phyloP scores from a whole-genome alignment of 345 rosid species.

The Eucalyptus erythrocorys region DNA sequence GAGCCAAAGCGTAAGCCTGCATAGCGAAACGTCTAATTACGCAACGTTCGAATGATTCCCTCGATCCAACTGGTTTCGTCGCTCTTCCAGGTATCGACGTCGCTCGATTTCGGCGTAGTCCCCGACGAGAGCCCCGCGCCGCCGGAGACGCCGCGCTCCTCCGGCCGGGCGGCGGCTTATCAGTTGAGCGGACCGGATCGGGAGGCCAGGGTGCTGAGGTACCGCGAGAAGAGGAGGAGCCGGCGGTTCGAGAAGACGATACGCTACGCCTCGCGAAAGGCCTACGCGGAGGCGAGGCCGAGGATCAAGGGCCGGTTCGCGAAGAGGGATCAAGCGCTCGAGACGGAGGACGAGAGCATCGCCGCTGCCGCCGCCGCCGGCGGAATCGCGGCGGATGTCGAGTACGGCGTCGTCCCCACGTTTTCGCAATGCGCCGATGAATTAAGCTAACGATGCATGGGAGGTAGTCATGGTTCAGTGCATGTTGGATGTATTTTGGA shows the following conservation, averaged over 20 bases:
- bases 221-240: constrained; percentile 30
- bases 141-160: constrained; percentile 8
- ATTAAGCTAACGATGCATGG: background rate
- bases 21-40: background rate
- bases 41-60: background rate
- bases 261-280: constrained; percentile 38
- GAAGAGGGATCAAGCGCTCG: constrained; percentile 4
- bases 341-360: background rate
- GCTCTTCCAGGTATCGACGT: constrained; percentile 21
- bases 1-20: constrained; percentile 16
- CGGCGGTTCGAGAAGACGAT: constrained; percentile 32
- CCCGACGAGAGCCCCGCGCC: constrained; percentile 16
- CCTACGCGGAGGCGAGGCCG: constrained; percentile 33
- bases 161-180: constrained; percentile 1
- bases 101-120: constrained; percentile 25
- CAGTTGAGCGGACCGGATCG: constrained; percentile 4
- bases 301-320: constrained; percentile 37
- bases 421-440: background rate
- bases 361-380: background rate
- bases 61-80: background rate
- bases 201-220: constrained; percentile 31
- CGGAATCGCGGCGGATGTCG: background rate
- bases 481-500: background rate
- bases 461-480: background rate
- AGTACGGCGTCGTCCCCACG: constrained; percentile 26